Base-by-base conservation (phyloP, 2,329 filamentous ascomycete species). In the Podosphaera aphanis region DNA sequence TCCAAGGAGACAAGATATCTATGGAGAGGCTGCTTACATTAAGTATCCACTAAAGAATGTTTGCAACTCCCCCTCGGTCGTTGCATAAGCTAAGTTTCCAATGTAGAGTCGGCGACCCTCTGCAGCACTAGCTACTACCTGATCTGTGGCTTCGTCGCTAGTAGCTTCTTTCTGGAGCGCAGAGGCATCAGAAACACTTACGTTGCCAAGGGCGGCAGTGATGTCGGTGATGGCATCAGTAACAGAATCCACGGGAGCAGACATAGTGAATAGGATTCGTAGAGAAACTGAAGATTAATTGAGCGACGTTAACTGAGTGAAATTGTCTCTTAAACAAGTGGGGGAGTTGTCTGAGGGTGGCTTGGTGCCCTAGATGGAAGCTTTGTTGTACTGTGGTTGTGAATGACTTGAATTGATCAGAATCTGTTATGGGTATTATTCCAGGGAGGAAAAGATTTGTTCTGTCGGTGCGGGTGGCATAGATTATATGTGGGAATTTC, bases 41-140 rank as follows among this genome's bases (percentile, higher is more conserved):
- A 90, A 81, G 75, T 93, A 95, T 68, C 79, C 83, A 75, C 90
- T 88, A 81, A 98, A 98, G 77, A 98, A 98, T 60, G 90, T 83
- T 75, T 92, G 93, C 76, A 98, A 84, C 79, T 94, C 85, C 80
- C 83, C 90, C 83, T 95, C 90, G 66, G 85, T 93, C 79, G 90
- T 95, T 79, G 88, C 86, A 68, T 98, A 98, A 62, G 90, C 90
- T 77, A 98, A 83, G 75, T 98, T 98, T 74, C 90, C 90, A 73
- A 98, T 95, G 73, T 98, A 98, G 61, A 98, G 81, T 71, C 90
- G 84, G 73, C 90, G 84, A 66, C 90, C 88, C 74, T 98, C 90
- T 67, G 88, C 86, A 66, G 90, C 90, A 71, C 85, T 93, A 69
- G 85, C 84, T 66, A 90, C 79, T 63, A 90, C 85, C 65, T 86